Percentiles rank a stretch among this genome's conserved stretches.
Evolutionary conservation across 202 grass and related monocot species (phyloP).

Genomic region (Carex sylvatica): DNA sequence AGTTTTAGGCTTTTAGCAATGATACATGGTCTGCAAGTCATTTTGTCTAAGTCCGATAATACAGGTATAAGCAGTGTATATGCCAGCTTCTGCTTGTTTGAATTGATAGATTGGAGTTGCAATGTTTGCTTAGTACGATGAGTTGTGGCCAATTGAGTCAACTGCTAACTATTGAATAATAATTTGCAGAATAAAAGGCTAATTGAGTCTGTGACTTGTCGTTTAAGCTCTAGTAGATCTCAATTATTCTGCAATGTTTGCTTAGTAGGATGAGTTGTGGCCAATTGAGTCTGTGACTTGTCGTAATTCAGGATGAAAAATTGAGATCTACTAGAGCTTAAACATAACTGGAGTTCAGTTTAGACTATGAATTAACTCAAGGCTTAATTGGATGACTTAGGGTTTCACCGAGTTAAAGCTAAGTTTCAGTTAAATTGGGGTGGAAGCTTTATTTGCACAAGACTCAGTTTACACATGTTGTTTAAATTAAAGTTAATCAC

Average conservation of each 20-base stretch:
- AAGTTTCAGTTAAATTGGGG: neutral
- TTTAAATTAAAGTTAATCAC: neutral
- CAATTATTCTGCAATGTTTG: too few species aligned
- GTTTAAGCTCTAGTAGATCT: too few species aligned
- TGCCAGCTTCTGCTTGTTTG: slow-evolving; percentile 3
- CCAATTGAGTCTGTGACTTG: too few species aligned
- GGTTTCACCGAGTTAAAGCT: neutral
- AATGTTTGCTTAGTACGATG: neutral
- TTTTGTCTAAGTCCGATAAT: neutral
- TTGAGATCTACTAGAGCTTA: neutral
- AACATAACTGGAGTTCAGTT: neutral
- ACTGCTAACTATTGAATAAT: neutral
- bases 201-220: too few species aligned
- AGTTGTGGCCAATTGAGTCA: neutral
- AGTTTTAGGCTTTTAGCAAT: neutral
- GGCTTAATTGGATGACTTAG: neutral
- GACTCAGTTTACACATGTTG: neutral
- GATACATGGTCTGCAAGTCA: neutral
- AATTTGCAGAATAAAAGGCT: neutral
- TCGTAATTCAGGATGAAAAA: neutral
- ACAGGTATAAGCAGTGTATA: neutral
- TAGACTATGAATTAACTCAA: neutral
- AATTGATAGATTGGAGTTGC: neutral
- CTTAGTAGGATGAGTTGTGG: too few species aligned
- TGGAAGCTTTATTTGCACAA: neutral